Evolutionary conservation across 305 asterid genomes (phyloP).

Genomic region (Solanum aculeatissimum): DNA sequence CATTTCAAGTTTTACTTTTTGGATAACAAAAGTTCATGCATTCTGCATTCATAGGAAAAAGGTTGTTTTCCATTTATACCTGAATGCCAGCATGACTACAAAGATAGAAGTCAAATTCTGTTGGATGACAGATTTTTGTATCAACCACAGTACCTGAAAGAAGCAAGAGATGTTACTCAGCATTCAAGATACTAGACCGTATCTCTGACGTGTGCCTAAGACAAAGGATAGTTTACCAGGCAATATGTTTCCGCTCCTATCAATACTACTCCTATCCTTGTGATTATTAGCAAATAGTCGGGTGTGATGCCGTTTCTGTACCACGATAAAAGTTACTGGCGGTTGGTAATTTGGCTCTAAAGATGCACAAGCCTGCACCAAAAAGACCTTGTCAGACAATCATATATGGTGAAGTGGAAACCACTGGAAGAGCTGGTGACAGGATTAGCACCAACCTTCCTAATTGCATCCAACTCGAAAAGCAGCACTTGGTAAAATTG

Average conservation of each 20-base stretch:
- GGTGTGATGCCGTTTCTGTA: conserved; percentile 94
- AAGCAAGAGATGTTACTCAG: background rate
- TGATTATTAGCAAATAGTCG: conserved; percentile 89
- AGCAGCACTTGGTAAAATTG: conserved; percentile 95
- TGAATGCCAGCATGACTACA: conserved; percentile 99
- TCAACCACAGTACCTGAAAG: conserved; percentile 86
- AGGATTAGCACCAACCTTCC: conserved; percentile 42
- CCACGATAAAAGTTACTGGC: conserved; percentile 88
- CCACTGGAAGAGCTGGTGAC: background rate
- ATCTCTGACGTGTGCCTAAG: background rate
- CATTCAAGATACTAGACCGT: background rate
- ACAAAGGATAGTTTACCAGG: conserved; percentile 47
- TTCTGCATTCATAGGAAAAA: background rate
- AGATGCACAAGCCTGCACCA: conserved; percentile 80
- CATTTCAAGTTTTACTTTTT: background rate
- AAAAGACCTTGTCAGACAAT: background rate
- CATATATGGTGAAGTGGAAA: background rate
- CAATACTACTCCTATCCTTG: conserved; percentile 76
- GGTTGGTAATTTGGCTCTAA: conserved; percentile 97
- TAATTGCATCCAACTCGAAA: conserved; percentile 92
- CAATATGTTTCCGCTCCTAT: conserved; percentile 84
- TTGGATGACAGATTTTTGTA: conserved; percentile 94
- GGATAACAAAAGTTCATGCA: background rate
- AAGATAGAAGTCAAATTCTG: conserved; percentile 95
- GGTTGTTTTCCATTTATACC: conserved; percentile 23